Evolutionary conservation across 192 early-diverging fungal species (phyloP).

Genomic region (Backusella sp.): DNA sequence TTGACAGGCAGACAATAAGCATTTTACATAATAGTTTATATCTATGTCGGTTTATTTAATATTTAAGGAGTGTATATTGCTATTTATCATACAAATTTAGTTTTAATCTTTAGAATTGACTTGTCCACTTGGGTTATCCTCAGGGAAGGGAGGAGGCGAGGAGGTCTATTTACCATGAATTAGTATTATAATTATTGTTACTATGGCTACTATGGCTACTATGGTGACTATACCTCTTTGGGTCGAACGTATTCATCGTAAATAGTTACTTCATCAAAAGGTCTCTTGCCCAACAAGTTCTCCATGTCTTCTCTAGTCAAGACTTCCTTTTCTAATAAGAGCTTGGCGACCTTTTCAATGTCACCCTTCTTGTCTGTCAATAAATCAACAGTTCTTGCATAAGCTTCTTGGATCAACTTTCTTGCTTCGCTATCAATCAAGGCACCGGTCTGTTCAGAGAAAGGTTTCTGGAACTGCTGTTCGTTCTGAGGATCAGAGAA

Average conservation of each 20-base stretch:
- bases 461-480: constrained; percentile 91
- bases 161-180: background rate
- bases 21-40: background rate
- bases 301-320: constrained; percentile 96
- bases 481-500: constrained; percentile 73
- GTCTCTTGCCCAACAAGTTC: constrained; percentile 78
- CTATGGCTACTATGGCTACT: background rate
- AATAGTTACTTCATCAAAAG: constrained; percentile 72
- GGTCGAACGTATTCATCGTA: constrained; percentile 65
- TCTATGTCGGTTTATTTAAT: background rate
- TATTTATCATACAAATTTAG: background rate
- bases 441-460: constrained; percentile 90
- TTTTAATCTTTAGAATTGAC: background rate
- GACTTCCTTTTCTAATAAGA: constrained; percentile 96
- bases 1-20: background rate
- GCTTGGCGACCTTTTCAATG: constrained; percentile 90
- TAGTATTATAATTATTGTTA: background rate
- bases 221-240: constrained; percentile 7
- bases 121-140: constrained; percentile 6
- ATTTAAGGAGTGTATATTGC: background rate
- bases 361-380: constrained; percentile 81
- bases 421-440: constrained; percentile 96
- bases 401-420: constrained; percentile 76
- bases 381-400: constrained; percentile 78
- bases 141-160: constrained; percentile 21